These are phyloP conservation scores for Malus hybrid DNA, from an alignment of 331 rosid genomes.

Conservation along the genomic window DNA sequence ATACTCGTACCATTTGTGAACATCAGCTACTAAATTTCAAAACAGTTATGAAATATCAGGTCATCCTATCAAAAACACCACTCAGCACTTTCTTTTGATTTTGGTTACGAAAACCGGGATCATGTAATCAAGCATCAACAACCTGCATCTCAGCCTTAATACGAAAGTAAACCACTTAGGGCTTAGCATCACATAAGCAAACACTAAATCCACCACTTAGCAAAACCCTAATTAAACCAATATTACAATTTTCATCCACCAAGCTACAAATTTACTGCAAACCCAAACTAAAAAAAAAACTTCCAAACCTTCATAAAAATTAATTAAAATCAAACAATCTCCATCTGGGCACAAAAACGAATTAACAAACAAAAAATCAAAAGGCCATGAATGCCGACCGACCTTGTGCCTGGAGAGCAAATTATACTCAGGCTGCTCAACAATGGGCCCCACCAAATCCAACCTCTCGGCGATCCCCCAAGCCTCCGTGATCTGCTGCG, in stretches of 20 bases:
- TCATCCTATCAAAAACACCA: not conserved
- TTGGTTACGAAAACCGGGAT: too few relatives aligned
- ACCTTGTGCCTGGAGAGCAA: conserved; percentile 85
- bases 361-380: not conserved
- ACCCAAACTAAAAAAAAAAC: too few relatives aligned
- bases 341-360: not conserved
- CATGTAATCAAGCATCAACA: not conserved
- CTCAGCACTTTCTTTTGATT: too few relatives aligned
- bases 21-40: not conserved
- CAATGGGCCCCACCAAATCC: conserved; percentile 79
- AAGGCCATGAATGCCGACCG: too few relatives aligned
- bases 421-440: conserved; percentile 98
- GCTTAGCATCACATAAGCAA: not conserved
- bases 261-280: too few relatives aligned
- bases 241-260: too few relatives aligned
- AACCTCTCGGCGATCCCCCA: conserved; percentile 67
- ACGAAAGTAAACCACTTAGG: not conserved
- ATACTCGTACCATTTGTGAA: too few relatives aligned
- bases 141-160: not conserved
- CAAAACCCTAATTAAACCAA: not conserved
- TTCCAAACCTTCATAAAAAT: not conserved
- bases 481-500: conserved; percentile 96
- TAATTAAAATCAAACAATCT: not conserved
- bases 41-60: too few relatives aligned
- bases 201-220: not conserved